Conservation (phyloP, 1,284 basidiomycete species). For the Xanthoconium separans region DNA sequence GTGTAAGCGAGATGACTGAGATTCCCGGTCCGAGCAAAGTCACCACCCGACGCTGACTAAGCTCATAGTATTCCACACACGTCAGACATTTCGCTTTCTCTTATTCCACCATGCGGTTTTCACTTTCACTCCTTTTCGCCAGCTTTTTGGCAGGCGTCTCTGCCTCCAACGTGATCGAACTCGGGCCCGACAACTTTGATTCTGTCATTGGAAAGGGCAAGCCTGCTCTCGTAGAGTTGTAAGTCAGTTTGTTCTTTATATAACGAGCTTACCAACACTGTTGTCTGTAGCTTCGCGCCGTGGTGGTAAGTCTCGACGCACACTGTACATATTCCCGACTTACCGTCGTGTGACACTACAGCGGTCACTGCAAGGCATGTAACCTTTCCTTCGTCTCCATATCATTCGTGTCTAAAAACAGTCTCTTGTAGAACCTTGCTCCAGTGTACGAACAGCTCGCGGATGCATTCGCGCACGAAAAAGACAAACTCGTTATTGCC, state of each 20-base stretch:
- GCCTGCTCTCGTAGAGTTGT: slow-evolving; percentile 89
- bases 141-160: slow-evolving; percentile 54
- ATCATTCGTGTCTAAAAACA: background rate
- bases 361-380: slow-evolving; percentile 79
- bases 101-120: slow-evolving; percentile 57
- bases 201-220: slow-evolving; percentile 71
- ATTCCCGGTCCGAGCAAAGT: too few species aligned
- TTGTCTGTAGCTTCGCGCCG: slow-evolving; percentile 63
- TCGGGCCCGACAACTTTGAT: slow-evolving; percentile 78
- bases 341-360: slow-evolving; percentile 27
- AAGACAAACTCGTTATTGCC: slow-evolving; percentile 85
- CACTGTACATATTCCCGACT: background rate
- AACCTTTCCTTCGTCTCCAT: background rate
- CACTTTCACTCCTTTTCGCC: slow-evolving; percentile 55
- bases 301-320: slow-evolving; percentile 64
- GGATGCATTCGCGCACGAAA: slow-evolving; percentile 75
- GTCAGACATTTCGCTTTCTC: slow-evolving; percentile 3
- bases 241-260: slow-evolving; percentile 34
- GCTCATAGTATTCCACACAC: slow-evolving; percentile 30
- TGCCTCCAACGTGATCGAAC: slow-evolving; percentile 83
- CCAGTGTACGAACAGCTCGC: slow-evolving; percentile 88
- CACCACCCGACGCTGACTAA: slow-evolving; percentile 24
- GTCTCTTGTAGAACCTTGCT: slow-evolving; percentile 65
- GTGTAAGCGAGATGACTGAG: slow-evolving; percentile 1
- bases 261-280: background rate